These are phyloP conservation scores for Sporisorium graminicola DNA, from an alignment of 1,284 basidiomycete genomes.

Conservation along the genomic window DNA sequence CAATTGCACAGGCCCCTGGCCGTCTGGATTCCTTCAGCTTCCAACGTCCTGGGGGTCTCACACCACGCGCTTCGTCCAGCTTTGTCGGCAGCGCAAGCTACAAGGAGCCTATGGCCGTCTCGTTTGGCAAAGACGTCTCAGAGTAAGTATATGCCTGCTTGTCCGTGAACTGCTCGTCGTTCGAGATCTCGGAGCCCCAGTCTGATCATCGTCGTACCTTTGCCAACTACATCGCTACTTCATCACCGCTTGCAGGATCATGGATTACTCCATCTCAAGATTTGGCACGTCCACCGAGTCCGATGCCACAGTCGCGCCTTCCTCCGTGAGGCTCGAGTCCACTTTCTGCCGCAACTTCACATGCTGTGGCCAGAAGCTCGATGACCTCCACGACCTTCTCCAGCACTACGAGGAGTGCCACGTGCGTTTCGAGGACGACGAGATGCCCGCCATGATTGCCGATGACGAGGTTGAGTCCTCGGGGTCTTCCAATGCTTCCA, in stretches of 20 bases:
- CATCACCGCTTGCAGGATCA: constrained; percentile 44
- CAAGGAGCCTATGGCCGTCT: constrained; percentile 65
- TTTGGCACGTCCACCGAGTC: constrained; percentile 66
- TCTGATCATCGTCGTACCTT: not conserved
- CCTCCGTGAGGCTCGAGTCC: constrained; percentile 64
- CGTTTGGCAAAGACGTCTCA: constrained; percentile 65
- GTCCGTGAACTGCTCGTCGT: not conserved
- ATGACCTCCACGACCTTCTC: constrained; percentile 67
- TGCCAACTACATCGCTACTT: not conserved
- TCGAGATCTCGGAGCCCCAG: not conserved
- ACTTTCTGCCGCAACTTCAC: constrained; percentile 69
- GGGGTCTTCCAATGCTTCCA: constrained; percentile 52
- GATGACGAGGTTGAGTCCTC: constrained; percentile 63
- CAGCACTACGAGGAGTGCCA: constrained; percentile 70
- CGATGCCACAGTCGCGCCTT: constrained; percentile 64
- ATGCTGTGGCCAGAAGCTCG: constrained; percentile 66
- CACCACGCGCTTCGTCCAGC: constrained; percentile 47
- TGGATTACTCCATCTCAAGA: constrained; percentile 66
- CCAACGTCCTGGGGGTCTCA: constrained; percentile 49
- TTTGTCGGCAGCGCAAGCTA: constrained; percentile 60
- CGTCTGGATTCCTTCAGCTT: constrained; percentile 48
- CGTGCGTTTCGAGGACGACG: constrained; percentile 68
- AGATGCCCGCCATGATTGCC: constrained; percentile 59
- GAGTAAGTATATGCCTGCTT: constrained; percentile 51
- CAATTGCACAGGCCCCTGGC: constrained; percentile 40